Evolutionary conservation across 768 basidiomycete species (phyloP), one percentile per base, ranked within the genome.

Genomic region (Guyanaporus albipodus): DNA sequence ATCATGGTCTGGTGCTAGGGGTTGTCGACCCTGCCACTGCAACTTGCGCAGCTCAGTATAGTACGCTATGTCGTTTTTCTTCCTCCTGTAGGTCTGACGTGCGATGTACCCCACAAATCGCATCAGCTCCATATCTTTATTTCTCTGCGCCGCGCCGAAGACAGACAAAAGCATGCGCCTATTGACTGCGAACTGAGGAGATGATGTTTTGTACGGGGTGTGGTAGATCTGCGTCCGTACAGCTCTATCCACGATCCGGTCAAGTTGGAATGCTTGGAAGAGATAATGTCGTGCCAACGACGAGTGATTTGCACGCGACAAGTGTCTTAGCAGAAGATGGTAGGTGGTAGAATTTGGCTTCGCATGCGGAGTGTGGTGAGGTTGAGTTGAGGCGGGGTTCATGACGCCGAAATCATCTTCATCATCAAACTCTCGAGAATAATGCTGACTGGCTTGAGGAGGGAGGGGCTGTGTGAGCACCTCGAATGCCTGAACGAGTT

Each of bases 401-500:
- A 63, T 55, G 31, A 66, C 57, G 9, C 62, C 76, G 51, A 76
- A 80, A 55, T 80, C 80, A 29, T 85, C 47, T 40, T 89, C 80
- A 18, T 85, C 83, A 36, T 85, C 83, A 60, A 82, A 85, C 11
- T 79, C 73, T 6, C 74, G 67, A 50, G 76, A 72, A 44, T 73
- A 67, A 53, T 73, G 70, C 32, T 53, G 48, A 59, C 73, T 68
- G 38, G 64, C 70, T 34, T 75, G 71, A 48, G 69, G 64, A 10
- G 84, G 81, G 23, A 89, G 71, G 14, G 86, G 85, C 38, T 80
- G 74, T 0, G 88, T 87, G 48, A 90, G 78, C 23, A 86, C 80
- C 55, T 91, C 89, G 57, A 90, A 91, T 2, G 83, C 75, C 57
- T 81, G 79, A 6, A 91, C 75, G 60, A 91, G 74, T 54, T 78